These are phyloP conservation scores for Coemansia umbellata DNA, from an alignment of 192 early-diverging fungal species.

Conservation along the genomic window DNA sequence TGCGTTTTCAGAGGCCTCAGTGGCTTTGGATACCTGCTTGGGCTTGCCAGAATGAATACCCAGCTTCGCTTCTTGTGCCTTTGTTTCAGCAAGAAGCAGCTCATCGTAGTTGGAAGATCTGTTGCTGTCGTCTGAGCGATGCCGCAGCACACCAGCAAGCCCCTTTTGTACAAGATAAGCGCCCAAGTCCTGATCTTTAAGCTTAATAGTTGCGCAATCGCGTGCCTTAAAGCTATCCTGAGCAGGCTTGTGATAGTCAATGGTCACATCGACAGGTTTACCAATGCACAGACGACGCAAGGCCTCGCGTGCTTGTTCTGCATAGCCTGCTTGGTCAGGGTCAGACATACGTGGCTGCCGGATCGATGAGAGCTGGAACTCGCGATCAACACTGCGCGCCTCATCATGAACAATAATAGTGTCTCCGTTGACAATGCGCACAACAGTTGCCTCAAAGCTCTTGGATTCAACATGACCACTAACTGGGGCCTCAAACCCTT, in stretches of 20 bases:
- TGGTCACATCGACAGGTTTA: constrained; percentile 63
- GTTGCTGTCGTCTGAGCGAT: constrained; percentile 82
- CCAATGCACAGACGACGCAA: constrained; percentile 87
- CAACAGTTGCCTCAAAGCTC: constrained; percentile 55
- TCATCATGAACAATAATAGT: constrained; percentile 51
- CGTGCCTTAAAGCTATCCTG: constrained; percentile 78
- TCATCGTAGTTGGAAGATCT: constrained; percentile 84
- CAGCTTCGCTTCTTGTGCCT: constrained; percentile 62
- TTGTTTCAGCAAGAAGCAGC: constrained; percentile 74
- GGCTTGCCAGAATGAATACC: constrained; percentile 89
- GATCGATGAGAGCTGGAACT: constrained; percentile 59
- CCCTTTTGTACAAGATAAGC: constrained; percentile 60
- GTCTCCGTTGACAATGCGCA: constrained; percentile 60
- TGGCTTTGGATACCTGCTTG: constrained; percentile 63
- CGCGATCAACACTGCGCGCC: constrained; percentile 47
- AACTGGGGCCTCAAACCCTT: constrained; percentile 5
- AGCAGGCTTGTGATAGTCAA: constrained; percentile 90
- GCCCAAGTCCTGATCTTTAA: constrained; percentile 59
- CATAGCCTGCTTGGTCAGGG: constrained; percentile 71
- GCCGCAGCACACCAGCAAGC: constrained; percentile 75
- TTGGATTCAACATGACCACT: background rate
- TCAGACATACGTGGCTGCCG: constrained; percentile 69
- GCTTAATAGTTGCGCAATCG: constrained; percentile 81
- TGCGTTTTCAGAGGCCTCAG: constrained; percentile 80
- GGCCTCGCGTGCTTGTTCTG: constrained; percentile 84